These are phyloP conservation scores for Cercospora berteroae DNA, from an alignment of 2,329 filamentous ascomycete species.

Conservation along the genomic window DNA sequence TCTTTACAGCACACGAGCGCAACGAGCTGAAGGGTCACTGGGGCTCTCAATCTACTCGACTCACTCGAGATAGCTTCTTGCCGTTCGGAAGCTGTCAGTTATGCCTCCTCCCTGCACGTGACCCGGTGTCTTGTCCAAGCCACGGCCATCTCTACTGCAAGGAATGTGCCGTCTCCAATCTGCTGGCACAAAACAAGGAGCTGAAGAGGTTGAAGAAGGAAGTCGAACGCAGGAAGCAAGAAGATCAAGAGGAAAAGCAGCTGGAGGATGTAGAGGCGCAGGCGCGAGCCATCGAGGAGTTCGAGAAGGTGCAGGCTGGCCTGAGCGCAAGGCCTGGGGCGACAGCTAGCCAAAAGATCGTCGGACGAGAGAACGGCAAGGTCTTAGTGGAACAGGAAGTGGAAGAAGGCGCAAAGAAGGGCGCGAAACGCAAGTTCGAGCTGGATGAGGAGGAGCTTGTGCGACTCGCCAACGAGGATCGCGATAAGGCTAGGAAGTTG, in stretches of 20 bases:
- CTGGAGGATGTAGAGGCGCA: slow-evolving; percentile 67
- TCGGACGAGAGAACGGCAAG: slow-evolving; percentile 42
- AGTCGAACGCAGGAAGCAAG: slow-evolving; percentile 56
- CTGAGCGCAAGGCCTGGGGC: slow-evolving; percentile 44
- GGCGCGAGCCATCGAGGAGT: slow-evolving; percentile 70
- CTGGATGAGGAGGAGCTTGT: slow-evolving; percentile 74
- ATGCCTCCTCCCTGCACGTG: slow-evolving; percentile 75
- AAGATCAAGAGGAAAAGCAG: slow-evolving; percentile 61
- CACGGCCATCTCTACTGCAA: slow-evolving; percentile 91
- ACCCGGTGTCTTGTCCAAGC: slow-evolving; percentile 74
- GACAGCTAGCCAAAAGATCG: slow-evolving; percentile 46
- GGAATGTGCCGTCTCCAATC: slow-evolving; percentile 86
- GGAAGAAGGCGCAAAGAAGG: slow-evolving; percentile 37
- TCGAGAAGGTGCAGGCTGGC: slow-evolving; percentile 78
- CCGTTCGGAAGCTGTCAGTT: slow-evolving; percentile 86
- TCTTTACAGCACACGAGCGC: slow-evolving; percentile 92
- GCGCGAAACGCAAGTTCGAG: slow-evolving; percentile 71
- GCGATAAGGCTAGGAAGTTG: slow-evolving; percentile 65
- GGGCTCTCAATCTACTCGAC: slow-evolving; percentile 77
- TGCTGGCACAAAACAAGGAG: slow-evolving; percentile 88
- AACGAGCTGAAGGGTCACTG: slow-evolving; percentile 76
- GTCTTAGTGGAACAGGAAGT: slow-evolving; percentile 32
- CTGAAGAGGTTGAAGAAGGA: slow-evolving; percentile 76
- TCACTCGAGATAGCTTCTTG: slow-evolving; percentile 86
- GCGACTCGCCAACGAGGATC: slow-evolving; percentile 67